These are phyloP conservation scores for Triticum urartu DNA, from an alignment of 176 grass and related monocot species.

Conservation along the genomic window DNA sequence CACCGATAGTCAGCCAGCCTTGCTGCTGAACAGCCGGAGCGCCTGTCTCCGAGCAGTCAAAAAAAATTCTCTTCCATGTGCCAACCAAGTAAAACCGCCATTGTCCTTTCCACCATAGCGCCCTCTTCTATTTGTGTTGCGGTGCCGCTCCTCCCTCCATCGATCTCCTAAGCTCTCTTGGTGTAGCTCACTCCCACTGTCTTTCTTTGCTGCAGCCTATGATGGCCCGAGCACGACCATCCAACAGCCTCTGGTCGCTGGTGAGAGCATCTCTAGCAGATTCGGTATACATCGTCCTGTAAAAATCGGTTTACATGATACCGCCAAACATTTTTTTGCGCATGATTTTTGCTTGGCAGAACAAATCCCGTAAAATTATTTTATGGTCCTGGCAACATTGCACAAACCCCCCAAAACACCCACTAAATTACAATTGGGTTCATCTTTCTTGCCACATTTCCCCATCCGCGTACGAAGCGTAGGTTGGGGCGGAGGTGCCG, in stretches of 20 bases:
- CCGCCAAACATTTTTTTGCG: no score
- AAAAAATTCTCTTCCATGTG: neutral
- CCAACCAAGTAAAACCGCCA: neutral
- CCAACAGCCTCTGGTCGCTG: neutral
- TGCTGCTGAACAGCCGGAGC: neutral
- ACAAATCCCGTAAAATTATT: no score
- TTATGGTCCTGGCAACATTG: no score
- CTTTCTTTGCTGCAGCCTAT: neutral
- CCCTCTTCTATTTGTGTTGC: neutral
- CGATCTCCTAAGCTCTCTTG: neutral
- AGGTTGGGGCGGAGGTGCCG: no score
- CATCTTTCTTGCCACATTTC: no score
- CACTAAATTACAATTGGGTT: no score
- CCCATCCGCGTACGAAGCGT: no score
- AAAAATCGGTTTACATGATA: no score
- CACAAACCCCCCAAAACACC: no score
- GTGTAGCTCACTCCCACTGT: neutral
- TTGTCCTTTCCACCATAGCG: neutral
- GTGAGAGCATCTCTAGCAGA: neutral
- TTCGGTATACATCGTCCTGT: no score
- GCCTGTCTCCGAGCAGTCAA: neutral
- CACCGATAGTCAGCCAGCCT: neutral
- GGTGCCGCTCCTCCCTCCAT: neutral
- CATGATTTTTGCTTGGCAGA: no score
- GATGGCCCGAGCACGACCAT: neutral